These are phyloP conservation scores for Tricholoma hemisulphureum DNA, from an alignment of 768 basidiomycete genomes.

Conservation along the genomic window DNA sequence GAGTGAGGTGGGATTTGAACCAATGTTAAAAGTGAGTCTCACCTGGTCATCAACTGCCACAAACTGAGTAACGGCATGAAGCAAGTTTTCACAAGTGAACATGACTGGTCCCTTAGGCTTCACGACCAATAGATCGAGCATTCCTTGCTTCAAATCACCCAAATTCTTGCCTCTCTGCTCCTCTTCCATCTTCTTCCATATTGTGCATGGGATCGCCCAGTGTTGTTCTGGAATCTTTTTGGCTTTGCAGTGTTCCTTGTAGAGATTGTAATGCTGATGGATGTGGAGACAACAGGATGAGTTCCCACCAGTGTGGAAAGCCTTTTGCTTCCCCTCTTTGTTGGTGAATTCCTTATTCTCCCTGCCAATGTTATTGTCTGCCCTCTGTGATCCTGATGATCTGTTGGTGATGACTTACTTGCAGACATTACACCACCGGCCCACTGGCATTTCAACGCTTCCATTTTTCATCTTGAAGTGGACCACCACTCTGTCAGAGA, in stretches of 20 bases:
- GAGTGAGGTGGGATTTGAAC: neutral
- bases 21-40: neutral
- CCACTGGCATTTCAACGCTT: neutral
- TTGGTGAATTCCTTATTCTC: neutral
- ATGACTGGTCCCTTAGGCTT: neutral
- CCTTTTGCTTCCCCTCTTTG: no score
- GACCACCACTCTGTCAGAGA: no score
- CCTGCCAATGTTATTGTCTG: neutral
- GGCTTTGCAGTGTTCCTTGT: neutral
- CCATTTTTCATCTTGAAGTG: no score
- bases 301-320: no score
- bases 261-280: neutral
- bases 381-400: neutral
- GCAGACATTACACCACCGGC: neutral
- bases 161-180: neutral
- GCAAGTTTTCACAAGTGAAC: slow-evolving; percentile 6
- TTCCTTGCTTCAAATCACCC: neutral
- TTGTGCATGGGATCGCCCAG: neutral
- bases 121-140: neutral
- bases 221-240: neutral
- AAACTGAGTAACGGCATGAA: slow-evolving; percentile 7
- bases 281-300: neutral
- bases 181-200: neutral
- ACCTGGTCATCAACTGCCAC: slow-evolving; percentile 15
- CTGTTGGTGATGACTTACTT: neutral